Evolutionary conservation across 352 stramenopile species (phyloP).

Genomic region (Aphanomyces astaci): DNA sequence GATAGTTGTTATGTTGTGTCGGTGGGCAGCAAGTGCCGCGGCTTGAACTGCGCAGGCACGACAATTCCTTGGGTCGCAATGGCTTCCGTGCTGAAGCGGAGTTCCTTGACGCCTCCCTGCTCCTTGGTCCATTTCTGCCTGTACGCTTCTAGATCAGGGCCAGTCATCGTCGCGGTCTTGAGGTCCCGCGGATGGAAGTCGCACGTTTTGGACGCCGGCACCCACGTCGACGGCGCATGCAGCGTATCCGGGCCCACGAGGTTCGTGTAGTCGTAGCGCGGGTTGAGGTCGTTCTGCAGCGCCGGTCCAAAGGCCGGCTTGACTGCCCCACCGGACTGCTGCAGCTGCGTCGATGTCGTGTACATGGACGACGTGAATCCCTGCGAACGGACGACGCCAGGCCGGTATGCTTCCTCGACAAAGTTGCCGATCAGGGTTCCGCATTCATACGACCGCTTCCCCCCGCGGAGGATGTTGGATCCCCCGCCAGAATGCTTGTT

Average conservation of each 20-base stretch:
- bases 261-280: slow-evolving; percentile 60
- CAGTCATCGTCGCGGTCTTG: slow-evolving; percentile 35
- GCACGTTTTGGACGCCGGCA: slow-evolving; percentile 44
- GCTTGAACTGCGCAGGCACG: slow-evolving; percentile 40
- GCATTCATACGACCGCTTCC: slow-evolving; percentile 69
- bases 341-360: slow-evolving; percentile 42
- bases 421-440: slow-evolving; percentile 76
- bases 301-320: slow-evolving; percentile 40
- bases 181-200: slow-evolving; percentile 58
- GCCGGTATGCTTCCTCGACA: slow-evolving; percentile 66
- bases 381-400: slow-evolving; percentile 35
- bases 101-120: slow-evolving; percentile 37
- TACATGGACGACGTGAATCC: slow-evolving; percentile 41
- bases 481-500: slow-evolving; percentile 25
- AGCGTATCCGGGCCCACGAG: slow-evolving; percentile 59
- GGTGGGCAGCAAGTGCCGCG: slow-evolving; percentile 35
- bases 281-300: slow-evolving; percentile 41
- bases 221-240: slow-evolving; percentile 38
- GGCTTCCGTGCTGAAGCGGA: slow-evolving; percentile 54
- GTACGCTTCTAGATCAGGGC: slow-evolving; percentile 49
- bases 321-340: slow-evolving; percentile 48
- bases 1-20: not conserved
- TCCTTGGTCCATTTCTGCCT: slow-evolving; percentile 58
- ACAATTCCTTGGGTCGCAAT: slow-evolving; percentile 36
- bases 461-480: slow-evolving; percentile 73